Conservation (phyloP, 2,329 filamentous ascomycete genomes). For the Conoideocrella luteorostrata region DNA sequence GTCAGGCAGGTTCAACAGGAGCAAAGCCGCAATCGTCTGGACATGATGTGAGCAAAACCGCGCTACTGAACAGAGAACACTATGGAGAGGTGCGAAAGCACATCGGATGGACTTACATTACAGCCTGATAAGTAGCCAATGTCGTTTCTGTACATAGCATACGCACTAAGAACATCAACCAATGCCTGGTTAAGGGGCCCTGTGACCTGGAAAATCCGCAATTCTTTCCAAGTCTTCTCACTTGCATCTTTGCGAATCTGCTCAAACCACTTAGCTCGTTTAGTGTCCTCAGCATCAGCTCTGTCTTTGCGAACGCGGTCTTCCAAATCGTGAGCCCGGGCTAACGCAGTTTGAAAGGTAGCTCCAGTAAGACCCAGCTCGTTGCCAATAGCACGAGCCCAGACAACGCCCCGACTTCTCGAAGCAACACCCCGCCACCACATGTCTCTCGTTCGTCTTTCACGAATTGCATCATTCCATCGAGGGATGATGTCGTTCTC, state of each 20-base stretch:
- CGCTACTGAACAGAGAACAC: too few relatives aligned
- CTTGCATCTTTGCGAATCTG: constrained; percentile 59
- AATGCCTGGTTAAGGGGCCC: constrained; percentile 63
- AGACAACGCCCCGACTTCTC: constrained; percentile 61
- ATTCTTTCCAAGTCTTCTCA: constrained; percentile 60
- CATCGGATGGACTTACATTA: constrained; percentile 50
- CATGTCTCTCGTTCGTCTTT: constrained; percentile 64
- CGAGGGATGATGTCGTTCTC: constrained; percentile 70
- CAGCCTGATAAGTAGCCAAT: constrained; percentile 71
- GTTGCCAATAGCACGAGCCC: constrained; percentile 67
- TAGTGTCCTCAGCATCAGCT: constrained; percentile 46
- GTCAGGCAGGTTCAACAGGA: constrained; percentile 64
- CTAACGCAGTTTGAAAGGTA: constrained; percentile 65
- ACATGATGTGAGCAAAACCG: too few relatives aligned
- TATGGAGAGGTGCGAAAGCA: not conserved
- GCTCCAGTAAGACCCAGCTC: constrained; percentile 59
- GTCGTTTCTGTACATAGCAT: constrained; percentile 75
- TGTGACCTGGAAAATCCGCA: constrained; percentile 63
- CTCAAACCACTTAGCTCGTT: constrained; percentile 54
- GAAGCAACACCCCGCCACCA: constrained; percentile 79
- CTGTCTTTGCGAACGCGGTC: constrained; percentile 45
- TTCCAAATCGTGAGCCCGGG: constrained; percentile 59
- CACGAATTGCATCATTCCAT: constrained; percentile 64
- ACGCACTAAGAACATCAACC: constrained; percentile 68
- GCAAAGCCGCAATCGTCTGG: constrained; percentile 66